Conservation (phyloP, 2,329 filamentous ascomycete genomes). For the Bipolaris oryzae region DNA sequence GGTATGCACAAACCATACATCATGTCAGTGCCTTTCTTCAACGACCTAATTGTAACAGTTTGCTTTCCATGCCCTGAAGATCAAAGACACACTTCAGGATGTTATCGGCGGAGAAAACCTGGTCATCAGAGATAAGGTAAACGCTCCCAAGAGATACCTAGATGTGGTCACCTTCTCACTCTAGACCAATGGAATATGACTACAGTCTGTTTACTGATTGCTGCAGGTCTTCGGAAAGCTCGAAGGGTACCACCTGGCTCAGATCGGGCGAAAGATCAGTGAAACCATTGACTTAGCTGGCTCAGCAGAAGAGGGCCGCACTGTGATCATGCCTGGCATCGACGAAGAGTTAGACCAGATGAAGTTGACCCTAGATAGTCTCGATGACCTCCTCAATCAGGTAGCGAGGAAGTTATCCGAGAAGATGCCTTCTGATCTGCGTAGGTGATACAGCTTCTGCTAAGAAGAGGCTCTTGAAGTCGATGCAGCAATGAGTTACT, state of each 20-base stretch:
- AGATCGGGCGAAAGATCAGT: slow-evolving; percentile 72
- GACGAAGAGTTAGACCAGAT: slow-evolving; percentile 77
- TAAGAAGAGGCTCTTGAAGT: not conserved
- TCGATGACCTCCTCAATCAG: slow-evolving; percentile 73
- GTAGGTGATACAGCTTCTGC: slow-evolving; percentile 21
- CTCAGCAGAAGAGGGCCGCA: slow-evolving; percentile 72
- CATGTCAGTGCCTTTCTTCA: not conserved
- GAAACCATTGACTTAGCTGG: slow-evolving; percentile 78
- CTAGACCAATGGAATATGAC: not conserved
- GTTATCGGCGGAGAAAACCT: slow-evolving; percentile 61
- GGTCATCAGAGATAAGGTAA: slow-evolving; percentile 61
- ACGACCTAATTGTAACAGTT: slow-evolving; percentile 58
- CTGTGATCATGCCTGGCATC: slow-evolving; percentile 73
- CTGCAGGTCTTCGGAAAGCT: slow-evolving; percentile 64
- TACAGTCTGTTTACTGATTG: not conserved
- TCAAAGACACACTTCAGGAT: slow-evolving; percentile 68
- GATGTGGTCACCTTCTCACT: no score
- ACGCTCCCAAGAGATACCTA: not conserved
- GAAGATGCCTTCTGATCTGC: slow-evolving; percentile 65
- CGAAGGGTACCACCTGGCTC: slow-evolving; percentile 63
- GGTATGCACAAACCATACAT: slow-evolving; percentile 38
- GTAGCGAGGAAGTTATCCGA: slow-evolving; percentile 68
- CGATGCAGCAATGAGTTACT: not conserved
- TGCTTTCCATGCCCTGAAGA: slow-evolving; percentile 70
- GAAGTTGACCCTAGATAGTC: slow-evolving; percentile 77